Evolutionary conservation across 108 stramenopile genomes (phyloP), one percentile per base, ranked within the genome.

Genomic region (Skeletonema tropicum): DNA sequence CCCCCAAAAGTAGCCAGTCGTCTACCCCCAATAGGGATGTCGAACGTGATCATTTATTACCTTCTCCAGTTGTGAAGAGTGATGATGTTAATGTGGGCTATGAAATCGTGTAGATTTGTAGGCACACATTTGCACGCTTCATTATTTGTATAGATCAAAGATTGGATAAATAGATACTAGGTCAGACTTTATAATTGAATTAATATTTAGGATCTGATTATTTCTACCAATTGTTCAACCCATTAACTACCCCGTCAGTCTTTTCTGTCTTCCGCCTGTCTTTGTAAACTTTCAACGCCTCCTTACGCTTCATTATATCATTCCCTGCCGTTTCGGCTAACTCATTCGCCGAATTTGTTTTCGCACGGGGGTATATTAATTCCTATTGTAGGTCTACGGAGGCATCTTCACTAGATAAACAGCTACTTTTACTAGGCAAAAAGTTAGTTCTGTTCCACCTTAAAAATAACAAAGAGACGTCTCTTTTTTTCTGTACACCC

Each of bases 141-240:
- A n/a, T n/a, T n/a, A 1, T 29, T 39, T 39, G 38, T 39, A 12
- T 39, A 39, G 38, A 10, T 39, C 38, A 12, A 39, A 11, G 11
- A 39, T 29, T 29, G 2, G 2, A 29, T 29, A 29, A 29, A 29
- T 39, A 39, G 38, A 39, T 39, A 10, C 38, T 39, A 12, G n/a
- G 12, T 9, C 10, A 39, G 38, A 39, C 38, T 39, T 39, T 39
- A 39, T 39, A 39, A 39, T 12, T 12, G 38, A 39, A 39, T 39
- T 39, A 39, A 39, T 39, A 11, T 12, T 55, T 23, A n/a, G 23
- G 15, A 5, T 55, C 7, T 23, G 19, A 55, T 8, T 55, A 46
- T 64, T 9, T 36, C 70, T 73, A 86, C 88, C 86, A 86, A 74
- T 86, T 86, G 25, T 89, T 89, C 42, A 89, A 38, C n/a, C 88